Percentiles rank a stretch among this genome's conserved stretches.
These are phyloP conservation scores for Barnettozyma wickerhamii DNA, from an alignment of 805 yeast genomes.

Conservation along the genomic window DNA sequence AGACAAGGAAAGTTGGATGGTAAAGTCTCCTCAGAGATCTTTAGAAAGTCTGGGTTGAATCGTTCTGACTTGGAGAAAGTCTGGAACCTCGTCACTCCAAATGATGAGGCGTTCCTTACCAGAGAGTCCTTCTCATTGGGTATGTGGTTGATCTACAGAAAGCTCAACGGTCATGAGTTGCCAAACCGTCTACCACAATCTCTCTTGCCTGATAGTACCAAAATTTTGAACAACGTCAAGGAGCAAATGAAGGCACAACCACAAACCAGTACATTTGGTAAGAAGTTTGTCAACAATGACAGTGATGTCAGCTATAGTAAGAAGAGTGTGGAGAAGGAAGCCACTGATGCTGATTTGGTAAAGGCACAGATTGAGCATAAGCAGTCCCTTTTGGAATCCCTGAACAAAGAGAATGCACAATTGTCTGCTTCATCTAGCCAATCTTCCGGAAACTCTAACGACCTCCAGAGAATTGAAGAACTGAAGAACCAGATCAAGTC, in stretches of 20 bases:
- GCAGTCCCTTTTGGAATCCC: constrained; percentile 62
- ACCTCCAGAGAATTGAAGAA: constrained; percentile 53
- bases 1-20: constrained; percentile 73
- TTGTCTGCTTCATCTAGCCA: background rate
- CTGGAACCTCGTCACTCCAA: constrained; percentile 85
- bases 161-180: constrained; percentile 82
- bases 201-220: constrained; percentile 81
- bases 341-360: constrained; percentile 40
- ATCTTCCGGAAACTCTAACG: constrained; percentile 32
- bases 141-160: constrained; percentile 92
- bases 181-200: constrained; percentile 85
- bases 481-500: constrained; percentile 56
- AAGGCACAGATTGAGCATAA: constrained; percentile 68
- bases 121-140: constrained; percentile 94
- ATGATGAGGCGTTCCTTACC: constrained; percentile 77
- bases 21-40: constrained; percentile 75
- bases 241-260: constrained; percentile 32
- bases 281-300: constrained; percentile 73
- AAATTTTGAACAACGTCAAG: constrained; percentile 70
- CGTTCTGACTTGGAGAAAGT: constrained; percentile 84
- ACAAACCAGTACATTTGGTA: constrained; percentile 22
- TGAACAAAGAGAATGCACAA: constrained; percentile 41
- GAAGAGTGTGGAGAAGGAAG: constrained; percentile 41
- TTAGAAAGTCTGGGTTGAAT: constrained; percentile 85
- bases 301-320: constrained; percentile 58